Evolutionary conservation across 192 early-diverging fungal species (phyloP), one percentile per base, ranked within the genome.

Genomic region (Rhizophagus clarus): DNA sequence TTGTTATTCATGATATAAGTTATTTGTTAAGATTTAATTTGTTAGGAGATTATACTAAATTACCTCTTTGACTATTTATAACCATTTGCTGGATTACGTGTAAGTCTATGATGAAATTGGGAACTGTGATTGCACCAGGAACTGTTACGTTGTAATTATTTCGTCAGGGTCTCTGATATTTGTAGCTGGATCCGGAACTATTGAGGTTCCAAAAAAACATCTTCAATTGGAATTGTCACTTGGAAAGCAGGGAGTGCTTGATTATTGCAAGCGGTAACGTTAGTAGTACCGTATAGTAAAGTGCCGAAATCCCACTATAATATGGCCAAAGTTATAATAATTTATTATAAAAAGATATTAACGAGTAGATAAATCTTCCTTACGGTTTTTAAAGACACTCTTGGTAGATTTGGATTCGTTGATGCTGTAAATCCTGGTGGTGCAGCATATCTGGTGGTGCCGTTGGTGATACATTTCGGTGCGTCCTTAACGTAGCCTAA

Each of bases 251-350:
- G 45, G 24, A 73, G 37, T 28, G 0, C 47, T 6, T 9, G 9
- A 47, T 24, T 24, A 20, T 0, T 73, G 72, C 72, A 73, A 73
- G 72, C n/a, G 9, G 72, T 73, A 73, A 26, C n/a, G n/a, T 1
- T 73, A 73, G 20, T 31, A 1, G 72, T 73, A 31, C 45, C 45
- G 26, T 73, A 28, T 40, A 73, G 20, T 26, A 73, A 56, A 24
- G 47, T 73, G 7, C 45, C 71, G 9, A 73, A 73, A 45, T 73
- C 45, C 45, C 69, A 79, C 51, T 66, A 37, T 74, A 31, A 79
- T 62, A 61, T 32, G 5, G 31, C 22, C 31, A 66, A 45, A 79
- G 31, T 68, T 68, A 34, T 31, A 72, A 78, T 26, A 72, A 78
- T 26, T 32, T n/a, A 70, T 67, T 47, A 79, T 37, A 66, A 79